Evolutionary conservation across 2,329 filamentous ascomycete species (phyloP).

Genomic region (Lasiodiplodia sp.): DNA sequence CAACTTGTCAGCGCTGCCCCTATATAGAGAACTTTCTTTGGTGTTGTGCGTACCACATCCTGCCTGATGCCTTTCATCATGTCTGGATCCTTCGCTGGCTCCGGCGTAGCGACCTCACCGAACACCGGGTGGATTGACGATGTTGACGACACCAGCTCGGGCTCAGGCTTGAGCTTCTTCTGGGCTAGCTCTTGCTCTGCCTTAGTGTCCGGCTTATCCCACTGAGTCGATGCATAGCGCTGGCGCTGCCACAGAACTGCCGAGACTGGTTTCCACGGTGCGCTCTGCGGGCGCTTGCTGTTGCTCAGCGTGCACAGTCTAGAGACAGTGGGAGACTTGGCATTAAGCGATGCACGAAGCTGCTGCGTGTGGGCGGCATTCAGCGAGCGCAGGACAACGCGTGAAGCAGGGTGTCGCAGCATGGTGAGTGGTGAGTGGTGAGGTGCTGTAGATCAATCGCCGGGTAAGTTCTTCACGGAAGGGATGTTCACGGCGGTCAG

Average conservation of each 20-base stretch:
- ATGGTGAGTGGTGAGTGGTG: slow-evolving; percentile 37
- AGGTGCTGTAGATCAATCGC: slow-evolving; percentile 29
- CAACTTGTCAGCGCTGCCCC: background rate
- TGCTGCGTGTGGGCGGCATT: slow-evolving; percentile 9
- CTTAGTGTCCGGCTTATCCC: slow-evolving; percentile 61
- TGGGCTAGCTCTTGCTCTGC: slow-evolving; percentile 63
- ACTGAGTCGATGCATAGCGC: slow-evolving; percentile 58
- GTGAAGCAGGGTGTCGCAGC: slow-evolving; percentile 46
- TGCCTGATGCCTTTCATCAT: slow-evolving; percentile 55
- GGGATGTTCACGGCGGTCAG: slow-evolving; percentile 19
- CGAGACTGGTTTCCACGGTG: slow-evolving; percentile 36
- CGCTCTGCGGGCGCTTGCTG: slow-evolving; percentile 36
- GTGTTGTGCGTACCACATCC: slow-evolving; percentile 41
- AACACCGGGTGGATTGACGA: slow-evolving; percentile 58
- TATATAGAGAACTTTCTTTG: background rate
- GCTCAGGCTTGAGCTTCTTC: slow-evolving; percentile 65
- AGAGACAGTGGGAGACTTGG: slow-evolving; percentile 39
- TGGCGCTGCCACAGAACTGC: slow-evolving; percentile 63
- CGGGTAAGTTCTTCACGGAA: background rate
- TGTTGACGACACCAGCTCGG: slow-evolving; percentile 65
- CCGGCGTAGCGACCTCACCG: slow-evolving; percentile 45
- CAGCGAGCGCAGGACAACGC: slow-evolving; percentile 45
- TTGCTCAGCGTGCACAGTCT: slow-evolving; percentile 42
- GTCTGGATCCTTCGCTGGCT: slow-evolving; percentile 47
- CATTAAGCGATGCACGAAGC: slow-evolving; percentile 31